Base-by-base conservation (phyloP, 495 filamentous ascomycete species). In the Penicillium steckii region DNA sequence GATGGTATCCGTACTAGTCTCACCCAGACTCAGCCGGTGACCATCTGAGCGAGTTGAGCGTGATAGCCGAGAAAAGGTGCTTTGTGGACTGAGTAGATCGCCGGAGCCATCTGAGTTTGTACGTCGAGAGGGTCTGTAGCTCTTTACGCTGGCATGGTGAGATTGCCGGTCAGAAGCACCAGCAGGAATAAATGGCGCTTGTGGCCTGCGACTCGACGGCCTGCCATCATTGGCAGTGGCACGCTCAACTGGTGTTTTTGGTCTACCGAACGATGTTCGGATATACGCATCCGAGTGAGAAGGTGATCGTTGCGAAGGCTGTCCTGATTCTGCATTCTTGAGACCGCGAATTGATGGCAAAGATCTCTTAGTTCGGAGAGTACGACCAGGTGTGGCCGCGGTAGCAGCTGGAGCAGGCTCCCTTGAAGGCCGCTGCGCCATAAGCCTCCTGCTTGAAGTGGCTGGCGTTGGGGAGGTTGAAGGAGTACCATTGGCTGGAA, bases 341-440 rank as follows among this genome's bases (percentile, higher is more conserved):
- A 70, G 59, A 46, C 73, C 74, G 44, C 88, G 80, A 73, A 96
- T 87, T 21, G 80, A 83, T 21, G 94, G 91, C 70, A 95, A 80
- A 6, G 95, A 97, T 44, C 91, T 83, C 73, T 97, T 97, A 23
- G 90, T 73, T 64, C 85, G 85, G 29, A 97, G 75, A 55, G 94
- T 88, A 21, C 86, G 81, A 61, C 75, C 84, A 12, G 86, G 86
- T 10, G 87, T 86, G 23, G 84, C 87, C 4, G 82, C 80, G 56
- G 89, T 85, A 41, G 63, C 70, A 32, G 73, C 69, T 19, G 81
- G 65, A 17, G 41, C 10, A 9, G 72, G 68, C 18, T 76, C 75
- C 21, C 75, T 78, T 8, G 85, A 80, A 18, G 80, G 57, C 48
- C 85, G 85, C 23, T 77, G 70, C 13, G 72, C 80, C 2, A 85